These are phyloP conservation scores for Schoenoplectus triqueter DNA, from an alignment of 202 grass and related monocot species.

Conservation along the genomic window DNA sequence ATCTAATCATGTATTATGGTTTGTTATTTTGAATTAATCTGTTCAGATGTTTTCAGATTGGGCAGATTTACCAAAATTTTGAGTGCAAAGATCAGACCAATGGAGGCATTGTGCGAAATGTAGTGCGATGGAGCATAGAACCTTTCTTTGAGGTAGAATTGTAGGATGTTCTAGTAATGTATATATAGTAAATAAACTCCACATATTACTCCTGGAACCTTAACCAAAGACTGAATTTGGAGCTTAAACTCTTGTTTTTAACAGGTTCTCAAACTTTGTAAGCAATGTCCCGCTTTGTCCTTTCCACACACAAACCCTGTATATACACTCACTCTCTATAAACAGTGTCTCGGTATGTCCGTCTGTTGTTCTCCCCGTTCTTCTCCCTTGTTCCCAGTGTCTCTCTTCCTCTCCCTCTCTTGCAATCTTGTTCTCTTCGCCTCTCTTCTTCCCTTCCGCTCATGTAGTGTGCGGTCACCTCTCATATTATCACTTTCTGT, in stretches of 20 bases:
- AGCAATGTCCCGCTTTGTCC: not conserved
- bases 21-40: not conserved
- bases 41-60: slow-evolving; percentile 57
- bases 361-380: not conserved
- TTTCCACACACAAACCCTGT: not conserved
- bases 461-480: not conserved
- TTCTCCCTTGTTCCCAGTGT: not conserved
- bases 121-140: slow-evolving; percentile 87
- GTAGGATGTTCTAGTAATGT: not conserved
- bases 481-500: not conserved
- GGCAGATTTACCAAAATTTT: slow-evolving; percentile 96
- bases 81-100: slow-evolving; percentile 71
- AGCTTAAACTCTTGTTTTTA: not conserved
- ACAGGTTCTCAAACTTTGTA: not conserved
- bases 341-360: not conserved
- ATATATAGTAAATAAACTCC: not conserved
- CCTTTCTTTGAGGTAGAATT: slow-evolving; percentile 77
- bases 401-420: too few relatives aligned
- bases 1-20: not conserved
- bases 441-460: not conserved
- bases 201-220: not conserved
- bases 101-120: slow-evolving; percentile 75
- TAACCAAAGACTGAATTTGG: not conserved
- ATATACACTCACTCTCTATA: not conserved
- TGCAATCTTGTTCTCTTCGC: too few relatives aligned